Evolutionary conservation across 2,329 filamentous ascomycete species (phyloP).

Genomic region (Scedosporium aurantiacum): DNA sequence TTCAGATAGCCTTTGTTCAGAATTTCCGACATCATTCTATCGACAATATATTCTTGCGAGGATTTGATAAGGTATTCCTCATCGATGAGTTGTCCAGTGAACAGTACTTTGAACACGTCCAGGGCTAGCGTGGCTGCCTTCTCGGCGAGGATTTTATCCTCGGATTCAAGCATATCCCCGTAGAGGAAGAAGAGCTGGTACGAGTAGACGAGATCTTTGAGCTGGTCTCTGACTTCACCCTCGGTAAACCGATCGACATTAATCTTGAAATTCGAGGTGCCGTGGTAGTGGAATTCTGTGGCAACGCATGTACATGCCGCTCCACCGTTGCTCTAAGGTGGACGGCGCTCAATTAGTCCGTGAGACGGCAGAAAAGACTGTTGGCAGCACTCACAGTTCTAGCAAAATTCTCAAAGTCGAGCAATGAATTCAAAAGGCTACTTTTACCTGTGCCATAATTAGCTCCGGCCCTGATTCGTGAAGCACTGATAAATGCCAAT

Average conservation of each 20-base stretch:
- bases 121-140: conserved; percentile 21
- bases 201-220: conserved; percentile 21
- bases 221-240: conserved; percentile 21
- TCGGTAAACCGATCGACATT: conserved; percentile 21
- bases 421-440: conserved; percentile 36
- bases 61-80: conserved; percentile 12
- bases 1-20: background rate
- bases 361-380: background rate
- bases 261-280: conserved; percentile 19
- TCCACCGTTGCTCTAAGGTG: conserved; percentile 28
- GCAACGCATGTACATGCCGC: conserved; percentile 35
- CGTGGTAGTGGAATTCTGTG: conserved; percentile 33
- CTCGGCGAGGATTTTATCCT: conserved; percentile 15
- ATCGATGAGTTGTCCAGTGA: conserved; percentile 14
- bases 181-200: conserved; percentile 25
- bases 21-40: background rate
- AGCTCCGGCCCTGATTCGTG: background rate
- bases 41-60: background rate
- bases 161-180: conserved; percentile 11
- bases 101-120: conserved; percentile 27
- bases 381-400: conserved; percentile 24
- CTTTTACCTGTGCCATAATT: conserved; percentile 28
- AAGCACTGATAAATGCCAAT: background rate
- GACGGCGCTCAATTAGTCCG: background rate
- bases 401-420: conserved; percentile 28